phyloP scores from a whole-genome alignment of 2,329 filamentous ascomycete genomes.

The Alternaria postmessia region DNA sequence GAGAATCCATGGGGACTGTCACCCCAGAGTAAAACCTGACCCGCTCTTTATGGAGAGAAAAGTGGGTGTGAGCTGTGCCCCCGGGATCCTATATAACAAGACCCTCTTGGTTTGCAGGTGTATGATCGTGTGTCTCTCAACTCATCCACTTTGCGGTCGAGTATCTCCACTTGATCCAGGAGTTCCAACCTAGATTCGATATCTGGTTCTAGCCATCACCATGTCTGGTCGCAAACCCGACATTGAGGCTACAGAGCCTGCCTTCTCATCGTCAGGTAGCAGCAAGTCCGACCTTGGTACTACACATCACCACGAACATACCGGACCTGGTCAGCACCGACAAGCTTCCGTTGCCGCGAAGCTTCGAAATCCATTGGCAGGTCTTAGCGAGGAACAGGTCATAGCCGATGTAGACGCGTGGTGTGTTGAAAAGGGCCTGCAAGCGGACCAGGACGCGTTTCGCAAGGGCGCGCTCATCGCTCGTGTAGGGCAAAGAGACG shows the following conservation, averaged over 20 bases:
- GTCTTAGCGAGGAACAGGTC: conserved; percentile 61
- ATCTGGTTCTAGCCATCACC: conserved; percentile 3
- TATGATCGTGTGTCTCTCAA: conserved; percentile 5
- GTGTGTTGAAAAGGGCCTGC: conserved; percentile 58
- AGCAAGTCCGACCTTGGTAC: conserved; percentile 34
- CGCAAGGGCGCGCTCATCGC: conserved; percentile 62
- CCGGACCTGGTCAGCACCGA: conserved; percentile 19
- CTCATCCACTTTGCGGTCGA: conserved; percentile 14
- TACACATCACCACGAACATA: conserved; percentile 33
- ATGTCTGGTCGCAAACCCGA: conserved; percentile 38
- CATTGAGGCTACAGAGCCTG: conserved; percentile 39
- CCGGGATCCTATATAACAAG: conserved; percentile 24
- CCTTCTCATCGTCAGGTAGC: conserved; percentile 30
- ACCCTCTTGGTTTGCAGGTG: conserved; percentile 5
- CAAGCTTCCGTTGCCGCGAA: conserved; percentile 36
- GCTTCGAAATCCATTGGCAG: conserved; percentile 64
- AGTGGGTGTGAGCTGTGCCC: conserved; percentile 11
- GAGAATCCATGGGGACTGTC: conserved; percentile 24
- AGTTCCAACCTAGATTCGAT: conserved; percentile 1
- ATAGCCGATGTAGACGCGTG: conserved; percentile 64
- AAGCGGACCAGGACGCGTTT: conserved; percentile 59
- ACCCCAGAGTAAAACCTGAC: conserved; percentile 9
- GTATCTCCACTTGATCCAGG: not conserved
- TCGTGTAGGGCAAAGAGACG: conserved; percentile 55
- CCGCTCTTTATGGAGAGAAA: conserved; percentile 20